Evolutionary conservation across 352 stramenopile genomes (phyloP), one percentile per base, ranked within the genome.

Genomic region (Saprolegnia diclina): DNA sequence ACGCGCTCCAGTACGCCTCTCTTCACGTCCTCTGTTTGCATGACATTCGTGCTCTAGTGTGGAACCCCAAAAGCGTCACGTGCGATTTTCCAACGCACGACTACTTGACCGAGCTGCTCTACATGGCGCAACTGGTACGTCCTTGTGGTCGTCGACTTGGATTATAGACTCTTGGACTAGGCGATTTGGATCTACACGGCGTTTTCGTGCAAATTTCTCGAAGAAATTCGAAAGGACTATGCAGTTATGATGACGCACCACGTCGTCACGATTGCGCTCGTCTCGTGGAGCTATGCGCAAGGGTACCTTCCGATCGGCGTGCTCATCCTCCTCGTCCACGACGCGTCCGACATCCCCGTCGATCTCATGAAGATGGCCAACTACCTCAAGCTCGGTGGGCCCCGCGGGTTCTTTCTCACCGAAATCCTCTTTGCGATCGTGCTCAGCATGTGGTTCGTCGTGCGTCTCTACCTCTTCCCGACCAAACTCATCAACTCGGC

Each of bases 191-290:
- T 94, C 71, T 94, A 91, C 75, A 94, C 86, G 21, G 87, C 84
- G 35, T 95, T 94, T 65, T 92, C 82, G 64, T 94, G 86, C 75
- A 92, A 91, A 65, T 95, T 91, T 65, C 65, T 95, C 35, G 87
- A 95, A 70, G 85, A 92, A 70, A 88, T 92, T 54, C 82, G 85
- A 53, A 92, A 93, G 74, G 87, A 94, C 65, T 95, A 94, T 74
- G 72, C 92, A 50, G 82, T 94, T 22, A 95, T 95, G 85, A 94
- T 94, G 86, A 88, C 87, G 1, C 87, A 94, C 74, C 87, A 94
- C 69, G 79, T 92, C 26, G 82, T 94, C 40, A 95, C 87, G 1
- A 92, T 94, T 56, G 80, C 83, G 48, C 77, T 96, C n/a, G 83
- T 96, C 32, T 90, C 79, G 32, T 92, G 83, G 83, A 92, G 83